phyloP scores from a whole-genome alignment of 148 eudicot genomes.

The Limonium bicolor region DNA sequence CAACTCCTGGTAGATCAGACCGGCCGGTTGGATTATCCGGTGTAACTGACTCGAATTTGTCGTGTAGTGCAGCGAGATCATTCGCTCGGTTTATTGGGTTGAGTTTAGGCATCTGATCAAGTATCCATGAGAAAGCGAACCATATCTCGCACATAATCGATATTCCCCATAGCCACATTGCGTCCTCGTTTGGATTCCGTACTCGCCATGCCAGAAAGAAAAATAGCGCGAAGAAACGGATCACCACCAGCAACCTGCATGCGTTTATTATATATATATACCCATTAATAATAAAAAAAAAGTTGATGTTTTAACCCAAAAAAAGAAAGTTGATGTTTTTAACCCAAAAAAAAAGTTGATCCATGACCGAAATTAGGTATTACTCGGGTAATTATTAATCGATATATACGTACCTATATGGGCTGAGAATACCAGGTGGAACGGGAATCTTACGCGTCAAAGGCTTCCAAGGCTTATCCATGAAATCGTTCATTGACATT shows the following conservation, averaged over 20 bases:
- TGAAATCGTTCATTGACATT: slow-evolving; percentile 58
- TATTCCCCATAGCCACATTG: slow-evolving; percentile 73
- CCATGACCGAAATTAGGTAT: not conserved
- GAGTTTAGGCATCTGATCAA: slow-evolving; percentile 78
- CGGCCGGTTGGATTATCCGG: slow-evolving; percentile 56
- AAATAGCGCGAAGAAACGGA: slow-evolving; percentile 36
- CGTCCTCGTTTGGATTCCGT: slow-evolving; percentile 52
- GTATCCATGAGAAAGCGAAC: slow-evolving; percentile 90
- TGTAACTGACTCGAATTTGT: slow-evolving; percentile 55
- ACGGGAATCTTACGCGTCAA: slow-evolving; percentile 57
- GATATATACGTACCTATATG: slow-evolving; percentile 47
- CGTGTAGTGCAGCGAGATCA: slow-evolving; percentile 51
- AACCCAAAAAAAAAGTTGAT: not conserved
- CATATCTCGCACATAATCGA: slow-evolving; percentile 69
- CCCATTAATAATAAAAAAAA: not conserved
- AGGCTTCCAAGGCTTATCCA: slow-evolving; percentile 96
- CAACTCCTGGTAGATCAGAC: slow-evolving; percentile 81
- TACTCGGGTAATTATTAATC: not conserved
- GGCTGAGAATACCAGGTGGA: slow-evolving; percentile 57
- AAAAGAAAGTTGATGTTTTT: slow-evolving; percentile 4
- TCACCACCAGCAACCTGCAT: slow-evolving; percentile 52
- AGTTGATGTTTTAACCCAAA: slow-evolving; percentile 9
- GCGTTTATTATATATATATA: not conserved
- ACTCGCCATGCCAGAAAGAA: slow-evolving; percentile 56
- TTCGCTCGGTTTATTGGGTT: slow-evolving; percentile 78